A percentile compares a stretch with the other conserved stretches of the same genome.
These are phyloP conservation scores for Clarkia xantiana DNA, from an alignment of 345 rosid genomes.

Conservation along the genomic window DNA sequence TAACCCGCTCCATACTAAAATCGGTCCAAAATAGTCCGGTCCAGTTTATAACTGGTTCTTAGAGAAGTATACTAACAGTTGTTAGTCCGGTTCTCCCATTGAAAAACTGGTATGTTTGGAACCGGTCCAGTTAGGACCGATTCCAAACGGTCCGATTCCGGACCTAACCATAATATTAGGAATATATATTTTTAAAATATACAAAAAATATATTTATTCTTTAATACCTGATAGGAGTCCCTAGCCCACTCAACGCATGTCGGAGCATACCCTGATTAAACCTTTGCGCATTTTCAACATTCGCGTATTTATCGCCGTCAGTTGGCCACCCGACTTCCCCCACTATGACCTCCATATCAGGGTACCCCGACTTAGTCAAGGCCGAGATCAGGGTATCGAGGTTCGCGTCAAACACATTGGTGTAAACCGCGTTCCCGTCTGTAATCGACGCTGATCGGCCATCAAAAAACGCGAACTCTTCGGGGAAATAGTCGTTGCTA, in stretches of 20 bases:
- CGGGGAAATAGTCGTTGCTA: slow-evolving; percentile 40
- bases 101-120: too few relatives aligned
- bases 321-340: slow-evolving; percentile 92
- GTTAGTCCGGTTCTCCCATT: too few relatives aligned
- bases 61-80: too few relatives aligned
- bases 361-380: slow-evolving; percentile 46
- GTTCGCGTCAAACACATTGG: slow-evolving; percentile 67
- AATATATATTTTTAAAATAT: too few relatives aligned
- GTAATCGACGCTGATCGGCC: slow-evolving; percentile 33
- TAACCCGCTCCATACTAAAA: too few relatives aligned
- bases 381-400: slow-evolving; percentile 54
- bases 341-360: slow-evolving; percentile 41
- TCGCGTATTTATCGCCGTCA: slow-evolving; percentile 49
- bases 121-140: too few relatives aligned
- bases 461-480: slow-evolving; percentile 62
- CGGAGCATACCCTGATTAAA: slow-evolving; percentile 51
- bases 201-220: too few relatives aligned
- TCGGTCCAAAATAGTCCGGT: too few relatives aligned
- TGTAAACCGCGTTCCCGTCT: slow-evolving; percentile 42
- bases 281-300: slow-evolving; percentile 30
- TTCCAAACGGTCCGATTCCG: too few relatives aligned
- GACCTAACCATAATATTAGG: too few relatives aligned
- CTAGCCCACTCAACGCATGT: slow-evolving; percentile 39
- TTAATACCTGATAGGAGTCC: slow-evolving; percentile 62
- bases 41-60: too few relatives aligned